Evolutionary conservation across 2,329 filamentous ascomycete genomes (phyloP).

Genomic region (Colletotrichum sp.): DNA sequence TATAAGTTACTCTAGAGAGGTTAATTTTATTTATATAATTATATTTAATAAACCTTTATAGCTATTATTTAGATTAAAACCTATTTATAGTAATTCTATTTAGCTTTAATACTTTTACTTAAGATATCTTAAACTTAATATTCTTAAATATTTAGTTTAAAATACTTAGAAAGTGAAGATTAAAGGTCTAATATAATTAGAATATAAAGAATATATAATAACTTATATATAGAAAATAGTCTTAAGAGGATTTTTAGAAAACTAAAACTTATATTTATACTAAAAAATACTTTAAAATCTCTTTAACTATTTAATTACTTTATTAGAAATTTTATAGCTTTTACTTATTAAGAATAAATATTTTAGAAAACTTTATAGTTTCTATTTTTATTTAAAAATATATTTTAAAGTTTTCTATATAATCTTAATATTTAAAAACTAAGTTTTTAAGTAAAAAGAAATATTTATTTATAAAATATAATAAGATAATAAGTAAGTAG

Average conservation of each 20-base stretch:
- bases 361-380: too few relatives aligned
- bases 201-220: neutral
- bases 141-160: neutral
- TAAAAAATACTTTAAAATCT: neutral
- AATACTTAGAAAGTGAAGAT: accelerated
- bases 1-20: too few relatives aligned
- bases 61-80: too few relatives aligned
- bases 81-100: neutral
- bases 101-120: neutral
- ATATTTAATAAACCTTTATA: too few relatives aligned
- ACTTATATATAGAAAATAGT: neutral
- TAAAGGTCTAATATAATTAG: too few relatives aligned
- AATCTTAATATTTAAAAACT: neutral
- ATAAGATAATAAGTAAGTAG: too few relatives aligned
- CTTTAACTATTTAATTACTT: neutral
- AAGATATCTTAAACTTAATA: neutral
- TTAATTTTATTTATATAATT: too few relatives aligned
- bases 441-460: accelerated
- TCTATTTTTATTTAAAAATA: neutral
- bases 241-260: neutral
- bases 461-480: neutral
- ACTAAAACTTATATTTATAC: neutral
- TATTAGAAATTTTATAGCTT: neutral
- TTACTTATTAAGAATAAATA: neutral
- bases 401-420: neutral